A percentile compares a stretch with the other conserved stretches of the same genome.
Evolutionary conservation across 441 rosid genomes (phyloP).

Genomic region (Populus hybrid): DNA sequence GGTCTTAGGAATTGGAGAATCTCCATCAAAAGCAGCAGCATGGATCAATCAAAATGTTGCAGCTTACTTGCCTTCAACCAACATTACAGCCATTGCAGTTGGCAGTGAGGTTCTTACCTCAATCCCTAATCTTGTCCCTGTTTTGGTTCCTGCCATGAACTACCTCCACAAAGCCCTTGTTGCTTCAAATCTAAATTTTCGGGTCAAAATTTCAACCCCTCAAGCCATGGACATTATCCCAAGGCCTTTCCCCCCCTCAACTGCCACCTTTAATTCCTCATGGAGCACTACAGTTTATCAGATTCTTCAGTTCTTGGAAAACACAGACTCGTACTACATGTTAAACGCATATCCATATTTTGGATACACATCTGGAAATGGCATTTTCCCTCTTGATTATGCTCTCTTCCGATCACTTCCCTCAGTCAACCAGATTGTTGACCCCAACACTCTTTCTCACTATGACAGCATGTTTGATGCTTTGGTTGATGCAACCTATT

Average conservation of each 20-base stretch:
- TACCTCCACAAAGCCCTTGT: conserved; percentile 84
- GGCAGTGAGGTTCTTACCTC: conserved; percentile 88
- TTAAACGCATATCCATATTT: conserved; percentile 89
- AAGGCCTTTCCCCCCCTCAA: conserved; percentile 85
- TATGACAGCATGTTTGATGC: conserved; percentile 97
- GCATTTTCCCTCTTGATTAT: conserved; percentile 78
- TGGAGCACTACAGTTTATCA: conserved; percentile 72
- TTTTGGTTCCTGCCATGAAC: conserved; percentile 74
- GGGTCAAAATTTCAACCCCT: conserved; percentile 78
- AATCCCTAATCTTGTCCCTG: conserved; percentile 64
- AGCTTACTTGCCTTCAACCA: conserved; percentile 77
- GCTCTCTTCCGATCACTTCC: conserved; percentile 74
- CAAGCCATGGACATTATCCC: conserved; percentile 84
- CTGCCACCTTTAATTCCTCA: conserved; percentile 71
- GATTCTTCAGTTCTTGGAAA: conserved; percentile 84
- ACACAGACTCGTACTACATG: conserved; percentile 81
- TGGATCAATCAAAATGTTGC: conserved; percentile 88
- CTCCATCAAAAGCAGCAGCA: conserved; percentile 68
- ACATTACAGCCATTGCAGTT: conserved; percentile 86
- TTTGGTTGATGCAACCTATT: conserved; percentile 93
- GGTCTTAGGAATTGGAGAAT: conserved; percentile 70
- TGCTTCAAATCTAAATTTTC: conserved; percentile 72
- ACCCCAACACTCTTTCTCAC: conserved; percentile 87
- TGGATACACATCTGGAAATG: conserved; percentile 75
- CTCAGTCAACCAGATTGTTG: conserved; percentile 89